Percentiles rank a stretch among this genome's conserved stretches.
Conservation (phyloP, 345 rosid genomes). For the Aethionema arabicum region DNA sequence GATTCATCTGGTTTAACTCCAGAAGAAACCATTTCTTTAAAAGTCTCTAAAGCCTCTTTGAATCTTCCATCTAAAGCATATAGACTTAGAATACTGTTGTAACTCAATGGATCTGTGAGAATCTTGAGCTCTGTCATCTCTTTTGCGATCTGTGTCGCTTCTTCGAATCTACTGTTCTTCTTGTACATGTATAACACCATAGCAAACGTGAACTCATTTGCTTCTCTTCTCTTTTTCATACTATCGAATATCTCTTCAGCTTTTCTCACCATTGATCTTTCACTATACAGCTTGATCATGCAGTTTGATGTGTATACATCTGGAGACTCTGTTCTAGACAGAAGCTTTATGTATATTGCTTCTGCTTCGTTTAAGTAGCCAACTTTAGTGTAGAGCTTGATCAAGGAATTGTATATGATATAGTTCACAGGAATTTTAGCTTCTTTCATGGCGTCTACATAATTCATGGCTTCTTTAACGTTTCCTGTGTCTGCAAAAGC, state of each 20-base stretch:
- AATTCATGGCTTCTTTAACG: constrained; percentile 54
- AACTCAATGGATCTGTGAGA: constrained; percentile 61
- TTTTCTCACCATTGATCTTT: constrained; percentile 66
- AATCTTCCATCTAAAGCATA: constrained; percentile 69
- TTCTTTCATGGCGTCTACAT: constrained; percentile 58
- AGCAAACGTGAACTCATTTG: constrained; percentile 76
- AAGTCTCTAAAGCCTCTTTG: constrained; percentile 56
- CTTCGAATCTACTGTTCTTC: constrained; percentile 66
- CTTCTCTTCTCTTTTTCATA: constrained; percentile 61
- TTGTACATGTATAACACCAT: constrained; percentile 90
- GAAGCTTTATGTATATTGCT: constrained; percentile 59
- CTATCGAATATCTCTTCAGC: constrained; percentile 56
- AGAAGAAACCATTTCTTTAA: constrained; percentile 69
- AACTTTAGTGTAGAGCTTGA: constrained; percentile 82
- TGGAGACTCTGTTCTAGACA: constrained; percentile 32
- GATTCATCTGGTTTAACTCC: constrained; percentile 50
- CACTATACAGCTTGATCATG: constrained; percentile 80
- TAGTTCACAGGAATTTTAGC: constrained; percentile 62
- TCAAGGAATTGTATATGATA: constrained; percentile 63
- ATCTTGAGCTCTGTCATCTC: constrained; percentile 65
- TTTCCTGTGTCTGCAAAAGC: constrained; percentile 78
- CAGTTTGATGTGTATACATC: constrained; percentile 72
- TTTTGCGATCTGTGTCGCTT: constrained; percentile 63
- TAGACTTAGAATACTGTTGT: constrained; percentile 62
- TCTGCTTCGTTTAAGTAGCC: constrained; percentile 79